phyloP scores from a whole-genome alignment of 2,329 filamentous ascomycete species.

The Epichloe uncinata region DNA sequence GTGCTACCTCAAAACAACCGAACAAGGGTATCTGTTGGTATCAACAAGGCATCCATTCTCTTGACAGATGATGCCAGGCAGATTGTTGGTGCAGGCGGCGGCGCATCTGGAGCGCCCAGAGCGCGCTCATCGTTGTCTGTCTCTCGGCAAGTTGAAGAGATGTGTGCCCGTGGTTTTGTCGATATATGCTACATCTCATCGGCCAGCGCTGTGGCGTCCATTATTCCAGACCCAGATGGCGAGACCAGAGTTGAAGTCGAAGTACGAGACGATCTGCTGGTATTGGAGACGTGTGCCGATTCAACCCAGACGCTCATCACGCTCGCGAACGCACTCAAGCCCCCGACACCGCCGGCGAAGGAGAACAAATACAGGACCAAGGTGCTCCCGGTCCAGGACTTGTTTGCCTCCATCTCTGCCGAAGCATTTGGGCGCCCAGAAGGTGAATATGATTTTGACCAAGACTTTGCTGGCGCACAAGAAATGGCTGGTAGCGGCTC shows the following conservation, averaged over 20 bases:
- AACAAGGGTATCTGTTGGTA: constrained; percentile 49
- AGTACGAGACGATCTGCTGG: constrained; percentile 70
- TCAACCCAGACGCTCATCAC: constrained; percentile 86
- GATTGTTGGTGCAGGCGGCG: constrained; percentile 9
- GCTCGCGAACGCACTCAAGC: constrained; percentile 65
- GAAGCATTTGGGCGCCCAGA: constrained; percentile 60
- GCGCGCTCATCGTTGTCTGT: constrained; percentile 21
- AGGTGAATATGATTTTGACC: constrained; percentile 49
- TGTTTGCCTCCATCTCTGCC: constrained; percentile 80
- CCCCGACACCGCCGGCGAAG: constrained; percentile 70
- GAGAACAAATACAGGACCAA: constrained; percentile 79
- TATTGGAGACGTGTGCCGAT: constrained; percentile 91
- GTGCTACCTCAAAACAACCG: constrained; percentile 51
- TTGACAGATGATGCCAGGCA: constrained; percentile 59
- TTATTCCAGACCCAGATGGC: constrained; percentile 39
- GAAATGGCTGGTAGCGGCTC: constrained; percentile 30
- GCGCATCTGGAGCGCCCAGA: constrained; percentile 8
- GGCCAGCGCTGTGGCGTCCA: constrained; percentile 53
- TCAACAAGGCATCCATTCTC: constrained; percentile 72
- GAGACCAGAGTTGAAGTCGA: constrained; percentile 61
- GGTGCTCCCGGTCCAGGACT: constrained; percentile 71
- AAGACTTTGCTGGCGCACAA: constrained; percentile 44
- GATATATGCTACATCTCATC: constrained; percentile 79
- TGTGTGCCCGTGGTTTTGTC: constrained; percentile 62
- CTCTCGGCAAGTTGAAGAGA: constrained; percentile 38